These are phyloP conservation scores for Kingdonia uniflora DNA, from an alignment of 164 flowering plant genomes.

Conservation along the genomic window DNA sequence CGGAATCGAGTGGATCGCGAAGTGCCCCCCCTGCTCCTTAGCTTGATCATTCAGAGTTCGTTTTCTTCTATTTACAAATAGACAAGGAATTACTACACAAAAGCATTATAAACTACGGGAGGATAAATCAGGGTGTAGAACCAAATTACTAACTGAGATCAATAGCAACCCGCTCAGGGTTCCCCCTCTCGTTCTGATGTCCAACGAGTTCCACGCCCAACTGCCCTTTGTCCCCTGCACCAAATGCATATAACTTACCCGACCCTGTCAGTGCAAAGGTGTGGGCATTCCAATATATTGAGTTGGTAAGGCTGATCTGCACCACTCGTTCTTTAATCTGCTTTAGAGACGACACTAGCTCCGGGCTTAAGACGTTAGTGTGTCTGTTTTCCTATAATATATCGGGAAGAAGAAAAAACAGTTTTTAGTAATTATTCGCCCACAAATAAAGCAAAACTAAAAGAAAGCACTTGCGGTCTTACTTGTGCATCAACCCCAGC, in stretches of 20 bases:
- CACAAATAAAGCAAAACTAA: background rate
- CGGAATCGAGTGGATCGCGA: background rate
- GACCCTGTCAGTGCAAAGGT: constrained; percentile 89
- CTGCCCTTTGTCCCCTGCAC: constrained; percentile 93
- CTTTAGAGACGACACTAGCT: constrained; percentile 77
- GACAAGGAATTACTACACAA: constrained; percentile 19
- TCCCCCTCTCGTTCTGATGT: constrained; percentile 59
- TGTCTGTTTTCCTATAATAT: constrained; percentile 56
- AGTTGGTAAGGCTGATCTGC: constrained; percentile 90
- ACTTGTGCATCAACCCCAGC: constrained; percentile 59
- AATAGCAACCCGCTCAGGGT: constrained; percentile 66
- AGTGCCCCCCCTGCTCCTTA: constrained; percentile 3
- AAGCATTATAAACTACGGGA: no score
- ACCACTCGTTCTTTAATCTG: constrained; percentile 65
- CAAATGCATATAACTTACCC: constrained; percentile 86
- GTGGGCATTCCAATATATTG: constrained; percentile 90
- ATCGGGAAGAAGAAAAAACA: background rate
- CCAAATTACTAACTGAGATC: constrained; percentile 43
- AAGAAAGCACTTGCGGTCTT: background rate
- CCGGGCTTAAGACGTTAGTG: constrained; percentile 62
- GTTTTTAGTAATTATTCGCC: background rate
- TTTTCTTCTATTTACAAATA: constrained; percentile 37
- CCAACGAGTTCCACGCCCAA: constrained; percentile 60
- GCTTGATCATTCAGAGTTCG: constrained; percentile 13
- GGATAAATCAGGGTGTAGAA: background rate